phyloP scores from a whole-genome alignment of 1,284 basidiomycete species.

The Moesziomyces sp. region DNA sequence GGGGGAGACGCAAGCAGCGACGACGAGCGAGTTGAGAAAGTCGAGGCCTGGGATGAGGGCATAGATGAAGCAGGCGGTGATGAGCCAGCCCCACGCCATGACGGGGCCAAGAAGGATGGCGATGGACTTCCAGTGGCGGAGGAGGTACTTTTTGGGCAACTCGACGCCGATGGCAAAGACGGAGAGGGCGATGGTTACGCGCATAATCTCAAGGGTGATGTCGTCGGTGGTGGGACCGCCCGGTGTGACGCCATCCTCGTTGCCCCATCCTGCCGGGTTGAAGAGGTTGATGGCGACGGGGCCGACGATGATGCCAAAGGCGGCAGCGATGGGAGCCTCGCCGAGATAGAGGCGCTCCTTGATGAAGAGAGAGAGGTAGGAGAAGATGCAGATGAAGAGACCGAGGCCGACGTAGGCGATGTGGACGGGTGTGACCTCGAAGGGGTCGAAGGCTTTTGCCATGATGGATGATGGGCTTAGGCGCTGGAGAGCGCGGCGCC shows the following conservation, averaged over 20 bases:
- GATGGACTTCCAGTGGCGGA: constrained; percentile 87
- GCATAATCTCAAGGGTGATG: constrained; percentile 79
- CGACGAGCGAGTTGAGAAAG: constrained; percentile 53
- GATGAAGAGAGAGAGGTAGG: constrained; percentile 92
- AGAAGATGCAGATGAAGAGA: constrained; percentile 75
- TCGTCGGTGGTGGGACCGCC: constrained; percentile 76
- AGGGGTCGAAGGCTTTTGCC: constrained; percentile 57
- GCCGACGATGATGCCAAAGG: constrained; percentile 88
- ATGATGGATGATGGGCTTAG: constrained; percentile 10
- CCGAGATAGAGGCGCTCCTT: constrained; percentile 94
- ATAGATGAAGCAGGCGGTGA: constrained; percentile 74
- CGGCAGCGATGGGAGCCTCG: constrained; percentile 93
- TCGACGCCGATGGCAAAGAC: constrained; percentile 96
- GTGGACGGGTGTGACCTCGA: constrained; percentile 64
- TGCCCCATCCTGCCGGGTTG: constrained; percentile 85
- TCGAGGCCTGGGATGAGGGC: constrained; percentile 56
- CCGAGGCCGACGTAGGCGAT: constrained; percentile 65
- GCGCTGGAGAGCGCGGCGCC: no score
- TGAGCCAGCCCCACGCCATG: constrained; percentile 86
- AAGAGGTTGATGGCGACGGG: constrained; percentile 87
- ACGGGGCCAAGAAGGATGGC: constrained; percentile 86
- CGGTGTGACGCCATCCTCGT: constrained; percentile 70
- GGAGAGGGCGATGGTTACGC: constrained; percentile 95
- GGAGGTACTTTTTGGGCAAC: constrained; percentile 75
- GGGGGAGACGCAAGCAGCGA: constrained; percentile 93